A percentile compares a stretch with the other conserved stretches of the same genome.
Conservation (phyloP, 768 basidiomycete genomes). For the Phaffia tasmanica region DNA sequence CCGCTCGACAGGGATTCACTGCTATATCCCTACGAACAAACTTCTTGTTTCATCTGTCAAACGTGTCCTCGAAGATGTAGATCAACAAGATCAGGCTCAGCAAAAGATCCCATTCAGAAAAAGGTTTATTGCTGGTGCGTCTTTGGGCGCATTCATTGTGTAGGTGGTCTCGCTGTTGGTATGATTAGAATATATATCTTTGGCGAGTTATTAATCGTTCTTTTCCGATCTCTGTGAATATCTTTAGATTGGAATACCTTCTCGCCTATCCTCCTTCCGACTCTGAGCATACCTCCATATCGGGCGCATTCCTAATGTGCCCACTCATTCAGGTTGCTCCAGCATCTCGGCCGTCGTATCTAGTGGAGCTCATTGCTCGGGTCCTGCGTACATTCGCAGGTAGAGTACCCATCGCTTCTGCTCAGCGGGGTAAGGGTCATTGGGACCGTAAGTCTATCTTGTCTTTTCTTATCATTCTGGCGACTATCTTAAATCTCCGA, state of each 20-base stretch:
- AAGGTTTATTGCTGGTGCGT: constrained; percentile 12
- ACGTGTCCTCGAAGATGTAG: constrained; percentile 10
- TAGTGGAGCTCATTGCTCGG: constrained; percentile 7
- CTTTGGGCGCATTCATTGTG: constrained; percentile 17
- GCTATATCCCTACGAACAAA: constrained; percentile 8
- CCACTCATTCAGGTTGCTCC: constrained; percentile 8
- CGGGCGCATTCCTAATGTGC: constrained; percentile 17
- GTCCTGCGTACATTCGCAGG: constrained; percentile 14
- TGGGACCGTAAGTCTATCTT: not conserved
- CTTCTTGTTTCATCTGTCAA: not conserved
- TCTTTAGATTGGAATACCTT: constrained; percentile 11
- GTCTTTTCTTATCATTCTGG: not conserved
- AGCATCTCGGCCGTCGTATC: constrained; percentile 9
- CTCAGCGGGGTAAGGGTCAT: constrained; percentile 20
- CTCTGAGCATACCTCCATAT: not conserved
- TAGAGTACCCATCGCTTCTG: constrained; percentile 14
- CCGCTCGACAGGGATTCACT: constrained; percentile 18
- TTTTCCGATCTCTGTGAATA: not conserved
- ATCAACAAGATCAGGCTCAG: not conserved
- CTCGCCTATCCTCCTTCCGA: constrained; percentile 12
- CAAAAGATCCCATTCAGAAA: not conserved
- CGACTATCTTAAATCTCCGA: too few species aligned
- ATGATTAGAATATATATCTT: too few species aligned
- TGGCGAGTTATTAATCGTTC: too few species aligned
- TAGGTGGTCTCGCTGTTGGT: not conserved